Percentiles rank a stretch among this genome's conserved stretches.
Evolutionary conservation across 768 basidiomycete species (phyloP).

Genomic region (Naganishia vaughanmartiniae): DNA sequence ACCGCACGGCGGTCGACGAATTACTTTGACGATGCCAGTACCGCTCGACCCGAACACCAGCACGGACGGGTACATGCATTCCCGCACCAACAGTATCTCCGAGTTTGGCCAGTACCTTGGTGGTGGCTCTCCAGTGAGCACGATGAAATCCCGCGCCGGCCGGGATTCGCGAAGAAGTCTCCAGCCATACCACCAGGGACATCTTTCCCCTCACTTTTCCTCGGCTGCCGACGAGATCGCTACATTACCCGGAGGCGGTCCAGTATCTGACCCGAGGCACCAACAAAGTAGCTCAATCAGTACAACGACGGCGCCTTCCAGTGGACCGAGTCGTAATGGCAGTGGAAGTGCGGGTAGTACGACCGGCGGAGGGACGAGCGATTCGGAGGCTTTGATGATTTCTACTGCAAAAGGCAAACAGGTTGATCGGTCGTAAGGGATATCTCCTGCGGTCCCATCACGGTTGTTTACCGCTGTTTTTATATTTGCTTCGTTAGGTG

Average conservation of each 20-base stretch:
- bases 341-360: slow-evolving; percentile 16
- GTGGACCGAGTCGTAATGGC: slow-evolving; percentile 16
- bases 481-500: too few species aligned
- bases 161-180: slow-evolving; percentile 15
- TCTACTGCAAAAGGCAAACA: slow-evolving; percentile 18
- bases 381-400: slow-evolving; percentile 20
- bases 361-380: slow-evolving; percentile 11
- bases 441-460: not conserved
- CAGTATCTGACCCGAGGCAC: not conserved
- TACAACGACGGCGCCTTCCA: slow-evolving; percentile 4
- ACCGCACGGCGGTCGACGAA: slow-evolving; percentile 20
- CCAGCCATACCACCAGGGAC: slow-evolving; percentile 16
- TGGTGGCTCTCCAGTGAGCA: slow-evolving; percentile 1
- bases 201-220: slow-evolving; percentile 11
- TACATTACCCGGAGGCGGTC: not conserved
- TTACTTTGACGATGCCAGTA: slow-evolving; percentile 26
- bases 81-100: slow-evolving; percentile 17
- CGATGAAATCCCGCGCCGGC: not conserved
- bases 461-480: not conserved
- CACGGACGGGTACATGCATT: slow-evolving; percentile 24
- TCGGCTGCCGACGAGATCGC: not conserved
- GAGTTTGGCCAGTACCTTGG: slow-evolving; percentile 13
- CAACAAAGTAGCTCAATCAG: slow-evolving; percentile 18
- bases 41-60: slow-evolving; percentile 20
- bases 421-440: slow-evolving; percentile 11